phyloP scores from a whole-genome alignment of 2,329 filamentous ascomycete genomes.

The Chalara sp. region DNA sequence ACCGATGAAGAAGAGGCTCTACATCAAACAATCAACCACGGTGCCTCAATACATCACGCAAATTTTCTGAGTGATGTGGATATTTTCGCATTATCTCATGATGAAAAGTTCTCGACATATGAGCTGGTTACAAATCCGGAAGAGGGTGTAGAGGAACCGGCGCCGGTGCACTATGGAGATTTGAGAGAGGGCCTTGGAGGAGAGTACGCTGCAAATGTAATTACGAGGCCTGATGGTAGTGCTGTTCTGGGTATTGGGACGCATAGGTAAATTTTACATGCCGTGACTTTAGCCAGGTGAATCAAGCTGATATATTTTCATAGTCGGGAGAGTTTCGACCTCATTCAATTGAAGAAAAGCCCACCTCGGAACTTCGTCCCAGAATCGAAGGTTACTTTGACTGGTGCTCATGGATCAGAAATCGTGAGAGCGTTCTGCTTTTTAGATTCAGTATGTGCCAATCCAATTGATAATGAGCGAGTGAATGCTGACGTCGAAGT shows the following conservation, averaged over 20 bases:
- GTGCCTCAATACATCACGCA: slow-evolving; percentile 66
- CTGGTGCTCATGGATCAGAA: slow-evolving; percentile 56
- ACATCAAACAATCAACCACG: slow-evolving; percentile 72
- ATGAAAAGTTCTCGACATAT: slow-evolving; percentile 72
- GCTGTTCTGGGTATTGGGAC: slow-evolving; percentile 59
- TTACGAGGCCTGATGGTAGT: slow-evolving; percentile 51
- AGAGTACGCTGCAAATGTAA: slow-evolving; percentile 67
- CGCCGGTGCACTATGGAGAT: slow-evolving; percentile 57
- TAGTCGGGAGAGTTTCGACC: slow-evolving; percentile 50
- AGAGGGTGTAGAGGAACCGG: slow-evolving; percentile 44
- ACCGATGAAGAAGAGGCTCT: slow-evolving; percentile 72
- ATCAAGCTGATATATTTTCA: slow-evolving; percentile 12
- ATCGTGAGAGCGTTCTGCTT: slow-evolving; percentile 59
- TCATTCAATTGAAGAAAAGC: slow-evolving; percentile 51
- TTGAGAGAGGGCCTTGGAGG: slow-evolving; percentile 58
- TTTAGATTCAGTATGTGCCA: slow-evolving; percentile 43
- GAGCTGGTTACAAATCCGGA: slow-evolving; percentile 58
- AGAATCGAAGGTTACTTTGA: slow-evolving; percentile 50
- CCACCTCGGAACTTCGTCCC: slow-evolving; percentile 46
- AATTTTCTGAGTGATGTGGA: slow-evolving; percentile 61
- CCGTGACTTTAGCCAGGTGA: neutral
- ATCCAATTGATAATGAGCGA: too few relatives aligned
- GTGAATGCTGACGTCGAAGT: slow-evolving; percentile 4
- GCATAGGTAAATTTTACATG: slow-evolving; percentile 49
- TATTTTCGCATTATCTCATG: slow-evolving; percentile 68